Conservation (phyloP, 179 eudicot species). For the Corrigiola litoralis region DNA sequence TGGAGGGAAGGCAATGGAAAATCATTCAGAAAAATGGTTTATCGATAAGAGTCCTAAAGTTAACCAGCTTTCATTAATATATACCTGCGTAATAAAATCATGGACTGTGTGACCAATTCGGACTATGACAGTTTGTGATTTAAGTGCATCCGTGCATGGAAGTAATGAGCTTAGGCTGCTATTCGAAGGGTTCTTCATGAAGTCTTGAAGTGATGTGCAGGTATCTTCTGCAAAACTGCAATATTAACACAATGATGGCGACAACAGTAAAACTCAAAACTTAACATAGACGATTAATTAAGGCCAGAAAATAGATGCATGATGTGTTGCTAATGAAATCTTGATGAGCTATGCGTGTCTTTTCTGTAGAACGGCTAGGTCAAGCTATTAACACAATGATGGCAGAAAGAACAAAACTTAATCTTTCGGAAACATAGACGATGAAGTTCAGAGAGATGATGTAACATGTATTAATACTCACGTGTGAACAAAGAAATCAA, state of each 20-base stretch:
- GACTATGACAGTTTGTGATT: conserved; percentile 36
- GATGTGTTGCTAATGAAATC: too few relatives aligned
- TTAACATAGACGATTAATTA: too few relatives aligned
- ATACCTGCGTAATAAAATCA: conserved; percentile 52
- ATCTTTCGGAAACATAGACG: too few relatives aligned
- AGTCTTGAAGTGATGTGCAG: conserved; percentile 58
- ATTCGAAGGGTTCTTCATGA: conserved; percentile 43
- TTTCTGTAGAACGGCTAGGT: too few relatives aligned
- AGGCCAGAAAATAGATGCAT: too few relatives aligned
- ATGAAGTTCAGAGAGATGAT: too few relatives aligned
- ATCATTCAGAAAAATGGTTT: not conserved
- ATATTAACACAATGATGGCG: conserved; percentile 25
- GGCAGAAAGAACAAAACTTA: conserved; percentile 4
- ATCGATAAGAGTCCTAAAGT: not conserved
- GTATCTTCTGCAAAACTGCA: conserved; percentile 85
- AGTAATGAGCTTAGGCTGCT: conserved; percentile 49
- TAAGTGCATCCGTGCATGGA: conserved; percentile 41
- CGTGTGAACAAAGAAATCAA: conserved; percentile 68
- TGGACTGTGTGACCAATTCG: conserved; percentile 50
- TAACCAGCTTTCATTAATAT: not conserved
- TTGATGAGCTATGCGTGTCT: too few relatives aligned
- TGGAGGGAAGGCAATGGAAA: conserved; percentile 22
- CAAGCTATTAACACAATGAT: too few relatives aligned
- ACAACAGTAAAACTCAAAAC: too few relatives aligned
- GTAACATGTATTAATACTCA: conserved; percentile 32